Base-by-base conservation (phyloP, 768 basidiomycete genomes). In the Guyanaporus albipodus region DNA sequence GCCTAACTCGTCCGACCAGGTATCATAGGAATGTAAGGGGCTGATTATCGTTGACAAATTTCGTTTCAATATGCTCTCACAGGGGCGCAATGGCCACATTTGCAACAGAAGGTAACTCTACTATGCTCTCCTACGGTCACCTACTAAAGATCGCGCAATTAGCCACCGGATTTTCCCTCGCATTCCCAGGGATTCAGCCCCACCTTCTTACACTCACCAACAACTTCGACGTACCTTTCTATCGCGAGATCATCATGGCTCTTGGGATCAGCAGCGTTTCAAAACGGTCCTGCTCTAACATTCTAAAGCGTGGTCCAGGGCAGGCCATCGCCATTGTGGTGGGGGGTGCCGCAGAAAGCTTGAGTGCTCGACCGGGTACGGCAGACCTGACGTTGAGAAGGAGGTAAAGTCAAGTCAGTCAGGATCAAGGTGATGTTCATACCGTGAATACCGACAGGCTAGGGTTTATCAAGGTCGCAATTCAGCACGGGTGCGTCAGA, bases 1-100 rank as follows among this genome's bases (percentile, higher is more conserved):
- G 4, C 34, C 51, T 61, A 11, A 58, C 44, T 35, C 8, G 6
- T n/a, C 38, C 14, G 7, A 33, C 37, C 12, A 93, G 91, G 93
- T 32, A 97, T 99, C 55, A 97, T 99, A 64, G 94, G 95, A 58
- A 97, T 96, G 93, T 95, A 73, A 60, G 87, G 68, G 9, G 8
- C 38, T 17, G 0, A 6, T 24, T 38, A 18, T 46, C 8, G n/a
- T 36, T 6, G 17, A 18, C 29, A n/a, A 39, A 17, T 14, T 8
- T 3, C 34, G 21, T 11, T n/a, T 46, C 26, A 44, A 29, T 15
- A 3, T 23, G 17, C 33, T 44, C 27, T 50, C 17, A 38, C 34
- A 94, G 91, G 88, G 93, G 93, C 33, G 91, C 93, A 4, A 72
- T 96, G 33, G 89, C 89, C 9, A 97, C 92, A n/a, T 98, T 99